Base-by-base conservation (phyloP, 2,329 filamentous ascomycete species). In the Ophiostoma ulmi region DNA sequence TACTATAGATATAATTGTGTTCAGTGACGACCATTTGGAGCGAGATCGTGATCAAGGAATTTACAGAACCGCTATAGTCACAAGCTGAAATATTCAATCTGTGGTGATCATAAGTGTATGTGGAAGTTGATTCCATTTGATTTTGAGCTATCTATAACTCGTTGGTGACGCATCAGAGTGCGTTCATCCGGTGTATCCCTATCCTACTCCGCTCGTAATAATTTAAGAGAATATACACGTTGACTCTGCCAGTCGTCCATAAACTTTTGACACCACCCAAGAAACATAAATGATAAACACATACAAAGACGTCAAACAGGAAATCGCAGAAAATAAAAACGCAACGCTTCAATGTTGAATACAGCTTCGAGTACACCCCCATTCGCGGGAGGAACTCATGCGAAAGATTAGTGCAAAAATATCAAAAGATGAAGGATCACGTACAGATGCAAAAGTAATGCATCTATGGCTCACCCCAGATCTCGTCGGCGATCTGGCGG, bases 401-500 rank as follows among this genome's bases (percentile, higher is more conserved):
- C 52, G 52, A 58, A 58, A 58, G 38, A 31, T 35, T 31, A 64
- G 39, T 48, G 38, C 31, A 66, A 48, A 5, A 26, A 31, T 44
- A 65, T 36, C 22, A 65, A 67, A 26, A 26, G 14, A 48, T 6
- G 5, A 67, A 48, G 13, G 22, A 67, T n/a, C 22, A 48, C 8
- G 39, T 26, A 31, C 14, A 48, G n/a, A 31, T 17, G n/a, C 65
- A 67, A 3, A 26, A 17, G 20, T 13, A 41, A 17, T 86, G 73
- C 87, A 26, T 31, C 52, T 75, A 77, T 2, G 76, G 74, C 73
- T 77, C 73, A 8, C 74, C 74, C 90, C 90, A 92, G 55, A 92
- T 83, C 71, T 87, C 84, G 75, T 88, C 83, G 6, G 90, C 89
- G 74, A 92, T 84, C 68, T 86, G 83, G 72, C 87, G 85, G 41